These are phyloP conservation scores for Rhodotorula sp. DNA, from an alignment of 1,284 basidiomycete species.

Conservation along the genomic window DNA sequence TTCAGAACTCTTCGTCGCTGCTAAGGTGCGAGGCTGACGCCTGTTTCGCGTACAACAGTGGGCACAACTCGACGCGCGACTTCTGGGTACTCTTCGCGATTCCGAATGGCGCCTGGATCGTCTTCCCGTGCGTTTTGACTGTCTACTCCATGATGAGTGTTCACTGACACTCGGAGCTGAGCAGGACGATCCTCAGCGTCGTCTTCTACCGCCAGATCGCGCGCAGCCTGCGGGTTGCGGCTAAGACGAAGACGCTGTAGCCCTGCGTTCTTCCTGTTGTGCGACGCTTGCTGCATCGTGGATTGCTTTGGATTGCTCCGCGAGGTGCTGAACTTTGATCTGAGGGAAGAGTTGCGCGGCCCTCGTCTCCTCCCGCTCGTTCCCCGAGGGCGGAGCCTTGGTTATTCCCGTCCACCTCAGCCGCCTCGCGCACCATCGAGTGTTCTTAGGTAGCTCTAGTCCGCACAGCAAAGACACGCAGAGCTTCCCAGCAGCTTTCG, in stretches of 20 bases:
- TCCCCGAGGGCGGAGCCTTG: too few species aligned
- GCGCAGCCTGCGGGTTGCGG: constrained; percentile 18
- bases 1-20: neutral
- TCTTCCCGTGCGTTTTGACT: constrained; percentile 25
- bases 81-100: constrained; percentile 34
- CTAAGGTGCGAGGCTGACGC: neutral
- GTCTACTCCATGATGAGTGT: too few species aligned
- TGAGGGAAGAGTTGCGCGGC: too few species aligned
- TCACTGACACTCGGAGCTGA: neutral
- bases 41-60: constrained; percentile 4
- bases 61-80: constrained; percentile 22
- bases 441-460: too few species aligned
- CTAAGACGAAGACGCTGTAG: constrained; percentile 28
- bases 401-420: too few species aligned
- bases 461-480: too few species aligned
- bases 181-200: constrained; percentile 17
- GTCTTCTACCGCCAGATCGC: constrained; percentile 35
- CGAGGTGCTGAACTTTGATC: too few species aligned
- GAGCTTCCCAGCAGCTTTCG: neutral
- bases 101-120: constrained; percentile 37
- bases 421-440: too few species aligned
- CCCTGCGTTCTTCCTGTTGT: neutral
- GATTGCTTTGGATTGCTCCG: neutral
- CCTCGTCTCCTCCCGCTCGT: too few species aligned
- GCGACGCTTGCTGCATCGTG: neutral